phyloP scores from a whole-genome alignment of 225 moss, liverwort and hornwort genomes.

The Pleurozium schreberi region DNA sequence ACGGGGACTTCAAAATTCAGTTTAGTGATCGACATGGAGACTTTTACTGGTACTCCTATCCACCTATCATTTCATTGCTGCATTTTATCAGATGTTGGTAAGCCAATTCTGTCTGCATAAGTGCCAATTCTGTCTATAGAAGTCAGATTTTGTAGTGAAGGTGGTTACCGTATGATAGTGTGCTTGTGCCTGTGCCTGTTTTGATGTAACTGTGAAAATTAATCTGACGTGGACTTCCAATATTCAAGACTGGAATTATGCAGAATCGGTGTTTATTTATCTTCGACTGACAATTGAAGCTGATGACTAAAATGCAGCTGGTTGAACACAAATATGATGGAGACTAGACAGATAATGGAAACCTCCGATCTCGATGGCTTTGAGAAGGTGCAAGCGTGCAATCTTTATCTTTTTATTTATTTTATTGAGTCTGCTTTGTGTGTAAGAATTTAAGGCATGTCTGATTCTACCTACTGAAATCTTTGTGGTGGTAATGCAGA shows the following conservation, averaged over 20 bases:
- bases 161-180: background rate
- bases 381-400: conserved; percentile 59
- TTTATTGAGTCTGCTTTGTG: background rate
- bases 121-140: background rate
- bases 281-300: background rate
- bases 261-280: background rate
- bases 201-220: background rate
- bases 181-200: background rate
- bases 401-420: background rate
- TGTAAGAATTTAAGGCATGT: background rate
- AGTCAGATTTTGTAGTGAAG: background rate
- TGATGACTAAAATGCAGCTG: conserved; percentile 48
- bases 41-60: conserved; percentile 71
- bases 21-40: conserved; percentile 97
- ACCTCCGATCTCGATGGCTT: conserved; percentile 90
- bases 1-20: conserved; percentile 85
- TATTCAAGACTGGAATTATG: background rate
- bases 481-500: conserved; percentile 28
- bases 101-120: background rate
- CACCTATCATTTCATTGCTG: background rate
- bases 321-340: conserved; percentile 99
- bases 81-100: background rate
- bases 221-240: background rate
- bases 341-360: conserved; percentile 72
- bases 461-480: background rate